These are phyloP conservation scores for Ganoderma sinense DNA, from an alignment of 1,284 basidiomycete genomes.

Conservation along the genomic window DNA sequence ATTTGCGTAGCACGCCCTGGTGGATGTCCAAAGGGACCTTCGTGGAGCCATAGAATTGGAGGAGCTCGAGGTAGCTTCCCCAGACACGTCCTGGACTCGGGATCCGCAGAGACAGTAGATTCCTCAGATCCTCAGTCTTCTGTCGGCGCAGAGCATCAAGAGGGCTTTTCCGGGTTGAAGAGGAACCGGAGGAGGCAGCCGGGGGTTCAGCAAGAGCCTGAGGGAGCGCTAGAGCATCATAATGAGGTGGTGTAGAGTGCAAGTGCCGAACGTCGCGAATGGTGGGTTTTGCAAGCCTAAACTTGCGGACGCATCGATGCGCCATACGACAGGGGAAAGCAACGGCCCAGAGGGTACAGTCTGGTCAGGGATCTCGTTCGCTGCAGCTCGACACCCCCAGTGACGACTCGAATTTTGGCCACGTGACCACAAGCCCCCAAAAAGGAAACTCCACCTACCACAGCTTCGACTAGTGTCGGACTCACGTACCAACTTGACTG, in stretches of 20 bases:
- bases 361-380: slow-evolving; percentile 4
- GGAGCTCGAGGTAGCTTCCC: slow-evolving; percentile 64
- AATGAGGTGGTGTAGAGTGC: slow-evolving; percentile 14
- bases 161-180: slow-evolving; percentile 9
- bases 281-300: slow-evolving; percentile 26
- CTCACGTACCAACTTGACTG: neutral
- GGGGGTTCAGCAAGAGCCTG: slow-evolving; percentile 12
- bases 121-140: slow-evolving; percentile 43
- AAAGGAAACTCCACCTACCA: neutral
- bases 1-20: slow-evolving; percentile 70
- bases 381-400: slow-evolving; percentile 10
- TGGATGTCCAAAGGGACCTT: slow-evolving; percentile 69
- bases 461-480: neutral
- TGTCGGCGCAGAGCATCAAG: slow-evolving; percentile 25
- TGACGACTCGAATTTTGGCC: slow-evolving; percentile 26
- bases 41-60: slow-evolving; percentile 53
- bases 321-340: slow-evolving; percentile 24
- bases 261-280: slow-evolving; percentile 19
- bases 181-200: slow-evolving; percentile 18
- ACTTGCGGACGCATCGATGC: slow-evolving; percentile 29
- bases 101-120: slow-evolving; percentile 38
- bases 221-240: slow-evolving; percentile 23
- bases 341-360: neutral
- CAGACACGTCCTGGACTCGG: slow-evolving; percentile 59
- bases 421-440: slow-evolving; percentile 18